Evolutionary conservation across 371 early-diverging fungal genomes (phyloP).

Genomic region (Synchytrium microbalum): DNA sequence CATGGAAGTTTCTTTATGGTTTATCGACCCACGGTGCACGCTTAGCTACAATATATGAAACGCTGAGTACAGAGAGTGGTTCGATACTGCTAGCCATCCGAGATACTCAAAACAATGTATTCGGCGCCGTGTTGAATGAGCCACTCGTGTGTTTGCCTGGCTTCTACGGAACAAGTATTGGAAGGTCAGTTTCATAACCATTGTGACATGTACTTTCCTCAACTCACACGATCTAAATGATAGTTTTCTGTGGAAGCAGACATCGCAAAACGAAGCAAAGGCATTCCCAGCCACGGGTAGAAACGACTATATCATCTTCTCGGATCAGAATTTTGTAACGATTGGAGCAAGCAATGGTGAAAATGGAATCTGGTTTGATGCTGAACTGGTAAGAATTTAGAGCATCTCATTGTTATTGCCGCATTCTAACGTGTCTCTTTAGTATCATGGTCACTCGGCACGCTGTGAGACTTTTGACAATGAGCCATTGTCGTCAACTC

Average conservation of each 20-base stretch:
- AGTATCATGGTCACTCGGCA: slow-evolving; percentile 72
- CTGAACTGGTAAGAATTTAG: no score
- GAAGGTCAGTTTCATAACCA: no score
- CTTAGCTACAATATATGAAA: not conserved
- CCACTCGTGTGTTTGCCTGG: not conserved
- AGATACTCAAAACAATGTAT: not conserved
- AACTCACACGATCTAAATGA: no score
- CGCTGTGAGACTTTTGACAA: slow-evolving; percentile 85
- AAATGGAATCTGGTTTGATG: slow-evolving; percentile 87
- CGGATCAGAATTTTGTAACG: slow-evolving; percentile 70
- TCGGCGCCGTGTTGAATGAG: not conserved
- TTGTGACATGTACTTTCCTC: no score
- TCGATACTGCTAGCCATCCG: not conserved
- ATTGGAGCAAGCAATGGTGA: slow-evolving; percentile 83
- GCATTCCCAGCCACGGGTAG: slow-evolving; percentile 77
- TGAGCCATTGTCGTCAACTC: slow-evolving; percentile 19
- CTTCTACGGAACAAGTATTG: not conserved
- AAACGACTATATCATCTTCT: slow-evolving; percentile 82
- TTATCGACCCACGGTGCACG: not conserved
- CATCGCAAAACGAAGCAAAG: no score
- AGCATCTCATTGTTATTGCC: no score
- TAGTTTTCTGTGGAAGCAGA: no score
- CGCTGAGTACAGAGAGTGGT: not conserved
- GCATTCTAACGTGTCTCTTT: no score
- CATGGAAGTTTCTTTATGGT: not conserved